A percentile compares a stretch with the other conserved stretches of the same genome.
phyloP scores from a whole-genome alignment of 176 grass and related monocot genomes.

The Avena insularis region DNA sequence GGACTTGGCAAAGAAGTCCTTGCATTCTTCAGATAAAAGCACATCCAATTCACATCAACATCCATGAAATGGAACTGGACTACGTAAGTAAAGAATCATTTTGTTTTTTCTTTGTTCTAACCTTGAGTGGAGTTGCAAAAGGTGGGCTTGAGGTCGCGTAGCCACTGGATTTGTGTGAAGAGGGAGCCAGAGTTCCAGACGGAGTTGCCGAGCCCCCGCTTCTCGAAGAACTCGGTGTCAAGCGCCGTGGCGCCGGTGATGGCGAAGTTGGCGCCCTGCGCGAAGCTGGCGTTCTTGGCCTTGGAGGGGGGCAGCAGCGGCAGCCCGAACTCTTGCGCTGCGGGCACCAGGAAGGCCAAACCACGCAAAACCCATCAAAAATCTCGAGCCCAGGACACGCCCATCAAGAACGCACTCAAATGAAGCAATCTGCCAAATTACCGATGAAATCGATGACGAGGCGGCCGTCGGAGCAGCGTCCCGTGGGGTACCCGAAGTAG shows the following conservation, averaged over 20 bases:
- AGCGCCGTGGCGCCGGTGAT: constrained; percentile 86
- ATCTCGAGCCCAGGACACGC: not conserved
- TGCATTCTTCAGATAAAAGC: constrained; percentile 57
- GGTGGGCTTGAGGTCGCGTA: constrained; percentile 75
- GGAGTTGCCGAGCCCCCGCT: constrained; percentile 55
- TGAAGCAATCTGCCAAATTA: constrained; percentile 2
- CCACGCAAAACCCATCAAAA: not conserved
- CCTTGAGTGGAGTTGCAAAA: constrained; percentile 64
- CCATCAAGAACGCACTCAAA: not conserved
- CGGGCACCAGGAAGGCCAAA: not conserved
- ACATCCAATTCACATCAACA: not conserved
- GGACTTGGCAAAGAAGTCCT: constrained; percentile 60
- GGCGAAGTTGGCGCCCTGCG: constrained; percentile 81
- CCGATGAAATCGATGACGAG: constrained; percentile 76
- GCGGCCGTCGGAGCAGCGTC: constrained; percentile 72
- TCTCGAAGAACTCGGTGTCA: constrained; percentile 72
- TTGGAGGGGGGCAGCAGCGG: constrained; percentile 80
- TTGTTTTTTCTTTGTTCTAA: constrained; percentile 28
- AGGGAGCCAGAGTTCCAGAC: constrained; percentile 83
- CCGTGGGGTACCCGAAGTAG: constrained; percentile 66
- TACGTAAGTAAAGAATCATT: not conserved
- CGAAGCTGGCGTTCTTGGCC: constrained; percentile 69
- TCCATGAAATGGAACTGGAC: not conserved
- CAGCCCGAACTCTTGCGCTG: constrained; percentile 75
- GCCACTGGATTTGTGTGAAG: constrained; percentile 89